Evolutionary conservation across 2,329 filamentous ascomycete species (phyloP).

Genomic region (Stenocarpella maydis): DNA sequence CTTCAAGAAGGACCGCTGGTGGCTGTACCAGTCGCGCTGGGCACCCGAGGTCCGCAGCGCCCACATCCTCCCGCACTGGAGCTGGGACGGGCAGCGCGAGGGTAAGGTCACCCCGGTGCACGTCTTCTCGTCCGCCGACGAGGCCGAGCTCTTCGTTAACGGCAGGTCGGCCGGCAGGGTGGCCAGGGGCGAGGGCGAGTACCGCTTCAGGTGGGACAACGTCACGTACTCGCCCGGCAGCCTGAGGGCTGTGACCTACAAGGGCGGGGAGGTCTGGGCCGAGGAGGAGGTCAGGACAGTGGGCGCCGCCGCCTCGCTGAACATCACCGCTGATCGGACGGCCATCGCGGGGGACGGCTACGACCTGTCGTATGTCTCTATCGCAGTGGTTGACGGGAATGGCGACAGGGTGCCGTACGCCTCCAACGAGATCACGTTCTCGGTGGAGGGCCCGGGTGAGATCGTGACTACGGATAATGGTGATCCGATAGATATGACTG

Average conservation of each 20-base stretch:
- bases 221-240: conserved; percentile 57
- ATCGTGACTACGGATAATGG: conserved; percentile 62
- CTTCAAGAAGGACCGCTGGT: conserved; percentile 65
- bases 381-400: conserved; percentile 53
- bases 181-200: conserved; percentile 46
- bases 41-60: conserved; percentile 56
- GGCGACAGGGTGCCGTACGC: conserved; percentile 55
- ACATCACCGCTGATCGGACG: conserved; percentile 50
- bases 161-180: conserved; percentile 53
- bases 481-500: conserved; percentile 53
- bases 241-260: conserved; percentile 56
- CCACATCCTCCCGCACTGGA: conserved; percentile 65
- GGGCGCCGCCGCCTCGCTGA: conserved; percentile 49
- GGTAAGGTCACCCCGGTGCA: conserved; percentile 61
- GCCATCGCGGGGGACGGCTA: conserved; percentile 50
- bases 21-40: conserved; percentile 63
- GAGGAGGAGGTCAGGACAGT: conserved; percentile 50
- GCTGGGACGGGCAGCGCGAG: conserved; percentile 55
- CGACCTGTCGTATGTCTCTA: conserved; percentile 57
- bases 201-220: conserved; percentile 62
- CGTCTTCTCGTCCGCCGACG: conserved; percentile 59
- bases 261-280: conserved; percentile 57
- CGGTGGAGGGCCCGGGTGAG: conserved; percentile 51
- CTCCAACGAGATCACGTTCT: conserved; percentile 54
- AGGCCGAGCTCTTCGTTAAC: conserved; percentile 64